These are phyloP conservation scores for Glomus cerebriforme DNA, from an alignment of 192 early-diverging fungal species.

Conservation along the genomic window DNA sequence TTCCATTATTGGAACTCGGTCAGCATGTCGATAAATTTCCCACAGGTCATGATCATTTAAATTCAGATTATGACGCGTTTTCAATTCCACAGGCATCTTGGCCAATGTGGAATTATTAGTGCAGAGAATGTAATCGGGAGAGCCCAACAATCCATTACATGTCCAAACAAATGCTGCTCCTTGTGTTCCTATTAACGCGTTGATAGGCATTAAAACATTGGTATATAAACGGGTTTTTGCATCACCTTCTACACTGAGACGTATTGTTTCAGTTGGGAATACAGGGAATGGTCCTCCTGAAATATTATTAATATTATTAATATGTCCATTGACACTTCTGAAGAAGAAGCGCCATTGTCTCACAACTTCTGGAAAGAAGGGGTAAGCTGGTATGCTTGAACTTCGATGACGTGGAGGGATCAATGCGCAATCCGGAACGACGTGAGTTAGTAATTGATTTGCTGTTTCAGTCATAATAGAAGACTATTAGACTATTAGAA, in stretches of 20 bases:
- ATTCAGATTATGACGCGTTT: conserved; percentile 20
- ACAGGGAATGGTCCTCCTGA: not conserved
- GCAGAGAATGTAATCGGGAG: not conserved
- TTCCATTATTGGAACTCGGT: not conserved
- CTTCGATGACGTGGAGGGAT: not conserved
- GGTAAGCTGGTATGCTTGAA: conserved; percentile 15
- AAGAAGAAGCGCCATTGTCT: no score
- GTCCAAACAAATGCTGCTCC: not conserved
- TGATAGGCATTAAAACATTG: not conserved
- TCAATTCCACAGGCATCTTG: conserved; percentile 20
- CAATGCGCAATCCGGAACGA: not conserved
- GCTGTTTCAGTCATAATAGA: not conserved
- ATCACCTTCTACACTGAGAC: not conserved
- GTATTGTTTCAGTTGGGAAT: not conserved
- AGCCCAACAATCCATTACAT: not conserved
- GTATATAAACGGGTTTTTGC: not conserved
- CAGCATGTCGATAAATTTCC: conserved; percentile 9
- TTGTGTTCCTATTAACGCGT: not conserved
- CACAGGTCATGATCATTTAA: conserved; percentile 10
- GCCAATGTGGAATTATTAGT: conserved; percentile 12
- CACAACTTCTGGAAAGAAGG: not conserved
- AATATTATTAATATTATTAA: not conserved
- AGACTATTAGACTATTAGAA: conserved; percentile 9
- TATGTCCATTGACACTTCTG: no score
- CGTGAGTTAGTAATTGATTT: conserved; percentile 3